Conservation (phyloP, 129 eudicot genomes). For the Artemisia annua region DNA sequence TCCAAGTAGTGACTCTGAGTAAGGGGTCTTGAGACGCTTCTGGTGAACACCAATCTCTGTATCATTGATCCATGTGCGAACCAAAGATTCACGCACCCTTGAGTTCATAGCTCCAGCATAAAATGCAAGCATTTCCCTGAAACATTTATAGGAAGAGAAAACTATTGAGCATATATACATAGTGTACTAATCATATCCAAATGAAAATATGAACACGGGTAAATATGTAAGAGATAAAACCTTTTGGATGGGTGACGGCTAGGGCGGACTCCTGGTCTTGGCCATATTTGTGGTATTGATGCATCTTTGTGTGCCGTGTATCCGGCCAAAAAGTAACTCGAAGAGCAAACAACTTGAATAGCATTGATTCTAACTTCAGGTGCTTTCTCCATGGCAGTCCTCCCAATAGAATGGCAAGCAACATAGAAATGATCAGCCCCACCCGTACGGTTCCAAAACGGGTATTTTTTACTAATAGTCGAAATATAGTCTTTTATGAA, state of each 20-base stretch:
- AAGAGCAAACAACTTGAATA: conserved; percentile 90
- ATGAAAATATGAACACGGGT: not conserved
- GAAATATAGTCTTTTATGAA: conserved; percentile 54
- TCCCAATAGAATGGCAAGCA: conserved; percentile 87
- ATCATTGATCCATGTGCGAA: conserved; percentile 61
- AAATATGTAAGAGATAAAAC: conserved; percentile 29
- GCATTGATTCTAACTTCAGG: conserved; percentile 67
- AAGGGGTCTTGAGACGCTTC: conserved; percentile 61
- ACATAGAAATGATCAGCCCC: conserved; percentile 94
- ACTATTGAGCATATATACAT: not conserved
- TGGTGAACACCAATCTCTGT: conserved; percentile 53
- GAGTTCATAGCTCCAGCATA: conserved; percentile 96
- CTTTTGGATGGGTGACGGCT: conserved; percentile 49
- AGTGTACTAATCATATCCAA: not conserved
- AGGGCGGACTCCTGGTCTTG: conserved; percentile 60
- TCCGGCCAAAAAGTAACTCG: conserved; percentile 68
- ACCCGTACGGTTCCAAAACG: conserved; percentile 79
- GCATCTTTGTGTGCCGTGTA: conserved; percentile 86
- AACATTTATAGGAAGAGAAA: not conserved
- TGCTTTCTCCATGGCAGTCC: conserved; percentile 77
- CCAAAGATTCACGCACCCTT: conserved; percentile 51
- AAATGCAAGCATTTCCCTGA: conserved; percentile 84
- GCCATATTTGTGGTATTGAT: conserved; percentile 94
- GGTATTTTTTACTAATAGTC: conserved; percentile 50
- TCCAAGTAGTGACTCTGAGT: conserved; percentile 61